Base-by-base conservation (phyloP, 192 early-diverging fungal genomes). In the Lobulomyces angularis region DNA sequence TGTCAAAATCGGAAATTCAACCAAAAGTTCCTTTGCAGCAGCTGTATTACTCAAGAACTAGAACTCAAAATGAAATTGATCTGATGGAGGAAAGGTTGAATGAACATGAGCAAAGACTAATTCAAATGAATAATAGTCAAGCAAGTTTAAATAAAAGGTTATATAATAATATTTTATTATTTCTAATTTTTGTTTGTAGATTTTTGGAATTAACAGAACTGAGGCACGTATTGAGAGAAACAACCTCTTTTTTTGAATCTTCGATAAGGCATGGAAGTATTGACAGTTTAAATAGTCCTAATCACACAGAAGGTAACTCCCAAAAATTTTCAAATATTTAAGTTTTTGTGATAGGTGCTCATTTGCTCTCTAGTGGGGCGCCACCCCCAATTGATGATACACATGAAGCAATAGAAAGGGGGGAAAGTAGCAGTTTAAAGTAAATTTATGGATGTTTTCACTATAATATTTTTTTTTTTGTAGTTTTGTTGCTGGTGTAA, bases 401-500 rank as follows among this genome's bases (percentile, higher is more conserved):
- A 38, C 25, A 21, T n/a, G 53, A 62, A 27, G 42, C 54, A 3
- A 46, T 30, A 8, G 60, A 61, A 17, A 42, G 48, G 24, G 59
- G 41, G 23, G 54, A 45, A 6, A 45, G 59, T 12, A 46, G 35
- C 21, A 16, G 27, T 14, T 34, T 33, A 32, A 12, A 8, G 38
- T 8, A 14, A 55, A 8, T 40, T 54, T 7, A 50, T 54, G 11
- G 44, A 14, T 43, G 16, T 47, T 14, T 8, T 47, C 9, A 11
- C 22, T 30, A 11, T 16, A 8, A n/a, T 23, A 11, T 49, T 14
- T 11, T 26, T 9, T 55, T 21, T 24, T 50, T 43, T 3, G 19
- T 27, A 87, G 90, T 27, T 90, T 87, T 58, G 86, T 98, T 34
- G 83, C 95, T 25, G 95, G 95, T 23, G 95, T 98, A 12, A 90